Conservation (phyloP, 352 stramenopile species). For the Hyphochytrium catenoides region DNA sequence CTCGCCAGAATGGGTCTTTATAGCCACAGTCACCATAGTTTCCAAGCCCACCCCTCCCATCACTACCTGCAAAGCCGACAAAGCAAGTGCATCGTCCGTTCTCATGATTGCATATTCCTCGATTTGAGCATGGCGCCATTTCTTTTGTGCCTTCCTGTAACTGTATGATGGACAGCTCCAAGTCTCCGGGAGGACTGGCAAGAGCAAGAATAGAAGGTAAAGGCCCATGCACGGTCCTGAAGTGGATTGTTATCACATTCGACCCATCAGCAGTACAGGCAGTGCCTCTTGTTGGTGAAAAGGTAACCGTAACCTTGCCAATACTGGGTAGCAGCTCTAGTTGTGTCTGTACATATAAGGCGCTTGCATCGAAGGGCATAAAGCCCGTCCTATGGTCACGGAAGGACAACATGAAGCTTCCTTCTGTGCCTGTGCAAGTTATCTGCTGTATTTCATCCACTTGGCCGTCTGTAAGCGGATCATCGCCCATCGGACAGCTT, state of each 20-base stretch:
- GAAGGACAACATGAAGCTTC: constrained; percentile 36
- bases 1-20: constrained; percentile 6
- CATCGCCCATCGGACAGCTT: constrained; percentile 59
- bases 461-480: constrained; percentile 40
- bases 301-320: constrained; percentile 17
- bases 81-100: constrained; percentile 32
- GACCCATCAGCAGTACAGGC: constrained; percentile 22
- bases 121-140: too few relatives aligned
- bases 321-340: constrained; percentile 22
- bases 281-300: constrained; percentile 12
- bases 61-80: constrained; percentile 29
- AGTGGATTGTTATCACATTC: constrained; percentile 35
- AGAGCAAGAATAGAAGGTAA: constrained; percentile 25
- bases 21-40: constrained; percentile 44
- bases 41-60: constrained; percentile 31
- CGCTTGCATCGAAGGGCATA: constrained; percentile 2
- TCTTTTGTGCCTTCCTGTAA: too few relatives aligned
- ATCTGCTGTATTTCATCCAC: constrained; percentile 48
- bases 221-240: constrained; percentile 31
- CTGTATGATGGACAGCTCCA: too few relatives aligned
- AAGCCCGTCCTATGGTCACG: background rate
- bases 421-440: constrained; percentile 24
- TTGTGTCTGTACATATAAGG: background rate
- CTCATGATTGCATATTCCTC: too few relatives aligned
- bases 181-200: too few relatives aligned